Conservation (phyloP, 108 stramenopile genomes). For the Fragilariopsis cylindrus region DNA sequence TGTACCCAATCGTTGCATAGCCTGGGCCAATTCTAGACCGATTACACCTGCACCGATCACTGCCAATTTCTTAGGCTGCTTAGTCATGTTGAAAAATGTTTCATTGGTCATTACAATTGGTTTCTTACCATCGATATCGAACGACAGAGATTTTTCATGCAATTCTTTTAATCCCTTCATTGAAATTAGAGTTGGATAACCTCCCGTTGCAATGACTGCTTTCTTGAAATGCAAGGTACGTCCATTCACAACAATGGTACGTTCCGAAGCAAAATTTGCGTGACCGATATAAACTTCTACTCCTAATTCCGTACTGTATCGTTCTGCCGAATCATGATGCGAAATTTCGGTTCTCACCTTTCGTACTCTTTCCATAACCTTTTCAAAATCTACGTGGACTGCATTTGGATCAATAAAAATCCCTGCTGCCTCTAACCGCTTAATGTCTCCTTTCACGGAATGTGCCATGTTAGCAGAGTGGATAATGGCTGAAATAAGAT, state of each 20-base stretch:
- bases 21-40: slow-evolving; percentile 89
- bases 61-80: slow-evolving; percentile 68
- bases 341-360: slow-evolving; percentile 70
- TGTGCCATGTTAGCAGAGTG: slow-evolving; percentile 66
- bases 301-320: slow-evolving; percentile 68
- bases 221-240: slow-evolving; percentile 59
- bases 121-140: slow-evolving; percentile 23
- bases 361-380: slow-evolving; percentile 84
- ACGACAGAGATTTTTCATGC: slow-evolving; percentile 42
- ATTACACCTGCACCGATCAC: slow-evolving; percentile 91
- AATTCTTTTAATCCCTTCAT: slow-evolving; percentile 62
- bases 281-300: slow-evolving; percentile 65
- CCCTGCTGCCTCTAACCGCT: slow-evolving; percentile 60
- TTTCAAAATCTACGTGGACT: slow-evolving; percentile 80
- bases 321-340: slow-evolving; percentile 79
- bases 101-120: slow-evolving; percentile 84
- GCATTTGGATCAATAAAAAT: slow-evolving; percentile 49
- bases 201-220: slow-evolving; percentile 87
- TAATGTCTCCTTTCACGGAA: slow-evolving; percentile 43
- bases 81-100: slow-evolving; percentile 84
- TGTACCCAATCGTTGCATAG: slow-evolving; percentile 80
- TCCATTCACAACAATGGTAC: slow-evolving; percentile 62
- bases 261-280: slow-evolving; percentile 53
- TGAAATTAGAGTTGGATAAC: slow-evolving; percentile 67
- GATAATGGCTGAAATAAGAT: slow-evolving; percentile 71